Evolutionary conservation across 768 basidiomycete genomes (phyloP).

Genomic region (Austroboletus eburneus): DNA sequence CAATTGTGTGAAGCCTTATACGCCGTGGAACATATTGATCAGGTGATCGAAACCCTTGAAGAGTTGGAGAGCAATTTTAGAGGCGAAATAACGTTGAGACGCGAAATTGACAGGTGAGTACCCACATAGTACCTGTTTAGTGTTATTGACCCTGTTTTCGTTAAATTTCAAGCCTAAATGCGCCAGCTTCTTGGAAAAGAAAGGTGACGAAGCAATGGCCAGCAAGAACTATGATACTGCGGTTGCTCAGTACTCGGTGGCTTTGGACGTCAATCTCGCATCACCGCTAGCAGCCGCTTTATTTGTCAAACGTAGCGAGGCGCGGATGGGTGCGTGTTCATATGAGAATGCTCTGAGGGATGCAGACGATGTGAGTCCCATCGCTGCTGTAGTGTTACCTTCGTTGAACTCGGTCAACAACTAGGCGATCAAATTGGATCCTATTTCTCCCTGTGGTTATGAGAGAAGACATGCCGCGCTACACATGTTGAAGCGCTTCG

Average conservation of each 20-base stretch:
- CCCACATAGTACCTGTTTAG: not conserved
- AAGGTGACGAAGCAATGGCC: conserved; percentile 9
- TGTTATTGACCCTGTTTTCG: not conserved
- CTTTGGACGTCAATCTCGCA: not conserved
- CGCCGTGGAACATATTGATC: not conserved
- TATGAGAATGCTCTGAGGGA: conserved; percentile 15
- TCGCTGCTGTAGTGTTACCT: not conserved
- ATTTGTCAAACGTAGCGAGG: conserved; percentile 15
- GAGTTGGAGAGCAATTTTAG: conserved; percentile 4
- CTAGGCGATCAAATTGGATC: conserved; percentile 9
- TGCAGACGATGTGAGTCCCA: conserved; percentile 13
- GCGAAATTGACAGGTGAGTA: conserved; percentile 6
- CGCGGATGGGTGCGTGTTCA: not conserved
- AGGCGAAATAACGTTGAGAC: conserved; percentile 7
- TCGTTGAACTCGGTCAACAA: not conserved
- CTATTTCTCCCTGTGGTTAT: too few relatives aligned
- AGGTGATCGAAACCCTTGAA: not conserved
- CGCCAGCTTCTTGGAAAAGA: not conserved
- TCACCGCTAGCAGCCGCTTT: not conserved
- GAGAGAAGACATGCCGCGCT: too few relatives aligned
- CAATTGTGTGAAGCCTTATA: conserved; percentile 10
- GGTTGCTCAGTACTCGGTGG: conserved; percentile 10
- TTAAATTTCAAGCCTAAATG: conserved; percentile 12
- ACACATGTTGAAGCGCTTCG: too few relatives aligned
- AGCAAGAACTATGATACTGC: conserved; percentile 3